Conservation (phyloP, 2,329 filamentous ascomycete genomes). For the Fusarium sp. region DNA sequence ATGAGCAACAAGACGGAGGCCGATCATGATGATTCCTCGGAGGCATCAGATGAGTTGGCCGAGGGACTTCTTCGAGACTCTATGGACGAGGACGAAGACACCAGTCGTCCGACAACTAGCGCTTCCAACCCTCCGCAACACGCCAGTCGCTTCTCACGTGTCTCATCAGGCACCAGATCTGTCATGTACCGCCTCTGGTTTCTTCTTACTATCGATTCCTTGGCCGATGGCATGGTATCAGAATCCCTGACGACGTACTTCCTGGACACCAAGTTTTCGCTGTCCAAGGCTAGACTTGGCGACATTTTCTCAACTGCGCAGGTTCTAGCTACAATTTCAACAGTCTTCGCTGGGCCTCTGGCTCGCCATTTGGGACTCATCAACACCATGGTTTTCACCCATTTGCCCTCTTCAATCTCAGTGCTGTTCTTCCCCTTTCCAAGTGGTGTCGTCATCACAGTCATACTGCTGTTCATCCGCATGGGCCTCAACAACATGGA, state of each 20-base stretch:
- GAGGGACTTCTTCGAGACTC: slow-evolving; percentile 45
- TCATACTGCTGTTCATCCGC: slow-evolving; percentile 67
- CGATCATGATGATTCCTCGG: slow-evolving; percentile 38
- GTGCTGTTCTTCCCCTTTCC: slow-evolving; percentile 70
- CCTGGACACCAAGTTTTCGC: slow-evolving; percentile 65
- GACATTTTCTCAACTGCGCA: slow-evolving; percentile 66
- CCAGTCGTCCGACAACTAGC: slow-evolving; percentile 8
- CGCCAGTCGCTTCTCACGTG: slow-evolving; percentile 59
- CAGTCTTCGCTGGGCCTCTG: slow-evolving; percentile 67
- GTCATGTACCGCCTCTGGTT: slow-evolving; percentile 74
- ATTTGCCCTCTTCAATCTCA: slow-evolving; percentile 70
- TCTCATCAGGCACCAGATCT: slow-evolving; percentile 66
- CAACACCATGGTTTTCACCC: slow-evolving; percentile 73
- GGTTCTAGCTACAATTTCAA: slow-evolving; percentile 64
- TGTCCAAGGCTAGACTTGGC: slow-evolving; percentile 67
- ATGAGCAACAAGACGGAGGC: slow-evolving; percentile 65
- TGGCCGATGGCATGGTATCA: slow-evolving; percentile 73
- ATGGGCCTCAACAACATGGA: slow-evolving; percentile 76
- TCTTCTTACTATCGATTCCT: slow-evolving; percentile 70
- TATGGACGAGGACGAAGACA: slow-evolving; percentile 19
- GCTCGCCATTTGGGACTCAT: slow-evolving; percentile 68
- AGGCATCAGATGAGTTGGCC: slow-evolving; percentile 33
- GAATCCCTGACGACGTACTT: slow-evolving; percentile 69
- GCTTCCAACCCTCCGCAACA: slow-evolving; percentile 25
- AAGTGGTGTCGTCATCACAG: slow-evolving; percentile 60